phyloP scores from a whole-genome alignment of 2,329 filamentous ascomycete genomes.

The Alternaria burnsii region DNA sequence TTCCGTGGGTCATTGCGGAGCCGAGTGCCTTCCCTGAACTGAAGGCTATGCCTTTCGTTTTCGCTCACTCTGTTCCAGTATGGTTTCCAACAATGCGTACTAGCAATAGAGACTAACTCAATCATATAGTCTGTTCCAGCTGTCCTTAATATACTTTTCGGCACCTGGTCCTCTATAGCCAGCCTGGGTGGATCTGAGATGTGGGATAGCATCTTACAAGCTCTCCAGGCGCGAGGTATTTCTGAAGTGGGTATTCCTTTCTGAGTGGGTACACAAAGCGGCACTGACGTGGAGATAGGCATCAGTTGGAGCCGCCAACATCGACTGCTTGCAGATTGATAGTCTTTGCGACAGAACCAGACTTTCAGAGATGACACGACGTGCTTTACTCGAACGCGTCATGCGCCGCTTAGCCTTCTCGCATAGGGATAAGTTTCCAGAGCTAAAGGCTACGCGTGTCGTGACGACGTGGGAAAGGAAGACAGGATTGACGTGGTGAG shows the following conservation, averaged over 20 bases:
- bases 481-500: conserved; percentile 27
- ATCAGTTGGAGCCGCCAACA: neutral
- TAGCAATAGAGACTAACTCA: neutral
- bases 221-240: neutral
- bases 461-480: conserved; percentile 29
- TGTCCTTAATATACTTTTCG: neutral
- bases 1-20: conserved; percentile 19
- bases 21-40: conserved; percentile 15
- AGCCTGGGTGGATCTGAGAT: neutral
- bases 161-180: neutral
- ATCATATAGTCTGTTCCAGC: neutral
- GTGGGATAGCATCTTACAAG: neutral
- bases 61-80: conserved; percentile 24
- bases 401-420: conserved; percentile 23
- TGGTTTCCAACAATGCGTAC: neutral
- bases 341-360: neutral
- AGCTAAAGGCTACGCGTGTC: conserved; percentile 20
- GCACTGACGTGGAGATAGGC: neutral
- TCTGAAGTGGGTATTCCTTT: neutral
- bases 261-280: no score
- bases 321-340: neutral
- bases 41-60: conserved; percentile 15
- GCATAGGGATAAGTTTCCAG: conserved; percentile 26
- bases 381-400: conserved; percentile 16
- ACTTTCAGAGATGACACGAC: neutral